These are phyloP conservation scores for Aquanectria penicillioides DNA, from an alignment of 2,329 filamentous ascomycete genomes.

Conservation along the genomic window DNA sequence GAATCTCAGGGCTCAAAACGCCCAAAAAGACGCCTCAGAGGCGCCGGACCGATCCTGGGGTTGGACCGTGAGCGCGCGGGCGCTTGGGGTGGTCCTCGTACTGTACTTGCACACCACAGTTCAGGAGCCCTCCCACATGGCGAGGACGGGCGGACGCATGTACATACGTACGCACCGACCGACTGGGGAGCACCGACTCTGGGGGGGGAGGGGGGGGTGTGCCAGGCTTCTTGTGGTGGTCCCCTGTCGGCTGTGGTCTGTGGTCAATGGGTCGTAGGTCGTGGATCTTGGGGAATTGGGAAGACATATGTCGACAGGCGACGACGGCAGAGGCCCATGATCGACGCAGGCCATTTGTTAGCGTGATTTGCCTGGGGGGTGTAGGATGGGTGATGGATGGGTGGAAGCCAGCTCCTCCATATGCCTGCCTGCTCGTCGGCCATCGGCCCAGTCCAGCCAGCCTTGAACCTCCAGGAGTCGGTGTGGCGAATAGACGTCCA, in stretches of 20 bases:
- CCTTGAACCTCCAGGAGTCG: not conserved
- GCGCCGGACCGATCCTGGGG: slow-evolving; percentile 2
- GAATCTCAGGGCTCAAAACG: slow-evolving; percentile 1
- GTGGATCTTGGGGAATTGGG: slow-evolving; percentile 1
- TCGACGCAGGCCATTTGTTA: slow-evolving; percentile 25
- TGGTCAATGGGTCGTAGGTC: not conserved
- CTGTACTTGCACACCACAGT: not conserved
- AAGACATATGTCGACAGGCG: not conserved
- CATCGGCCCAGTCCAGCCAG: not conserved
- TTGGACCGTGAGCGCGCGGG: slow-evolving; percentile 7
- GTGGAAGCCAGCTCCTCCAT: too few relatives aligned
- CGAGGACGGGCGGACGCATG: not conserved
- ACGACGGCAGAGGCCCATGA: slow-evolving; percentile 12
- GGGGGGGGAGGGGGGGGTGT: too few relatives aligned
- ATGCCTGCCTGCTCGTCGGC: not conserved
- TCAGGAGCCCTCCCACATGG: slow-evolving; percentile 5
- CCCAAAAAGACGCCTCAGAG: not conserved
- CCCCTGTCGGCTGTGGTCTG: not conserved
- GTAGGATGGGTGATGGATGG: slow-evolving; percentile 4
- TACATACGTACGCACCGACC: not conserved
- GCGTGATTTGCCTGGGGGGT: slow-evolving; percentile 1
- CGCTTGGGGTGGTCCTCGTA: not conserved
- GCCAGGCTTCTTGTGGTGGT: too few relatives aligned
- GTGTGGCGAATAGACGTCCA: not conserved
- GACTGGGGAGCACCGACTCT: too few relatives aligned